Evolutionary conservation across 1,284 basidiomycete genomes (phyloP).

Genomic region (Sanghuangporus weigelae): DNA sequence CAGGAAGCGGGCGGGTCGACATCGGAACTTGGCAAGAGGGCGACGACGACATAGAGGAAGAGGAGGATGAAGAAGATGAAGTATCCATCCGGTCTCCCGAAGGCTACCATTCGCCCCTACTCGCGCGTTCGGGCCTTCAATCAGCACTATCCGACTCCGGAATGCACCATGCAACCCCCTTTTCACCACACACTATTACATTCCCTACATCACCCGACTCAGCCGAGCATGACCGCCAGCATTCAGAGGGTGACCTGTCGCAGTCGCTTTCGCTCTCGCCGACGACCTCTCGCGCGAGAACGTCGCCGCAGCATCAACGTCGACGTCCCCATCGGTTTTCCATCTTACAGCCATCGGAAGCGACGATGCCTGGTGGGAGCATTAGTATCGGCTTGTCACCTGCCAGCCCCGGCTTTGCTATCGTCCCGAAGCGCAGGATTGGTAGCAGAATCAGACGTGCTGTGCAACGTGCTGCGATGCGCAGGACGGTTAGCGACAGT

Average conservation of each 20-base stretch:
- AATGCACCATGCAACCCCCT: not conserved
- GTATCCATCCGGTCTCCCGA: slow-evolving; percentile 6
- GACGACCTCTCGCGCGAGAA: not conserved
- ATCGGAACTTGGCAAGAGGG: slow-evolving; percentile 49
- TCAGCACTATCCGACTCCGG: slow-evolving; percentile 13
- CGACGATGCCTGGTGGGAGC: slow-evolving; percentile 35
- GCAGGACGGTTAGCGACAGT: slow-evolving; percentile 47
- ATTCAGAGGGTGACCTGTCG: not conserved
- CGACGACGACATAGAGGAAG: slow-evolving; percentile 30
- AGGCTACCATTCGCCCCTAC: slow-evolving; percentile 24
- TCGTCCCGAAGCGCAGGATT: slow-evolving; percentile 48
- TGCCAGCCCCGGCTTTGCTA: slow-evolving; percentile 65
- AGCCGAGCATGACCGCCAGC: not conserved
- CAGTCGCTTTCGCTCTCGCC: slow-evolving; percentile 9
- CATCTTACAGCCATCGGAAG: slow-evolving; percentile 17
- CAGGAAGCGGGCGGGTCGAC: slow-evolving; percentile 46
- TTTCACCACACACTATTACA: slow-evolving; percentile 7
- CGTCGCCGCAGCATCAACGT: not conserved
- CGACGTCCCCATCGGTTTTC: slow-evolving; percentile 13
- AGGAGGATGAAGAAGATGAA: slow-evolving; percentile 21
- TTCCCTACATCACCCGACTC: slow-evolving; percentile 12
- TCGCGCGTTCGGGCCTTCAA: slow-evolving; percentile 30
- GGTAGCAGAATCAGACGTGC: slow-evolving; percentile 28
- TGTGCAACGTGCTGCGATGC: slow-evolving; percentile 26
- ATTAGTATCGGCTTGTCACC: slow-evolving; percentile 72